Percentiles rank a stretch among this genome's conserved stretches.
phyloP scores from a whole-genome alignment of 2,329 filamentous ascomycete genomes.

The Lasiodiplodia theobromae region DNA sequence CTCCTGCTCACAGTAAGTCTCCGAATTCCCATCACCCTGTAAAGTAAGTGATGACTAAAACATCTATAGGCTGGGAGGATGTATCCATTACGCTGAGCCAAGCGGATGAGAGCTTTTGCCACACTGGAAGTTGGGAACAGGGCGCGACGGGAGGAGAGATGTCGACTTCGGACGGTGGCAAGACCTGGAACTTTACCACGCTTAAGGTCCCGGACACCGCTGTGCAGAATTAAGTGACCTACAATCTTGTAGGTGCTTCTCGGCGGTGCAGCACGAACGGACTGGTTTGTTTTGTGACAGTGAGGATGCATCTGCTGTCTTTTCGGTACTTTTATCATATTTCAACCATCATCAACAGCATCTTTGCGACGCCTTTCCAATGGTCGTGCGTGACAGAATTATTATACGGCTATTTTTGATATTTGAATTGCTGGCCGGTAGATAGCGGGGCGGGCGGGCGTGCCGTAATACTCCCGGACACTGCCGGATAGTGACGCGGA shows the following conservation, averaged over 20 bases:
- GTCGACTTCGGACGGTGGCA: slow-evolving; percentile 35
- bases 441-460: too few relatives aligned
- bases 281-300: too few relatives aligned
- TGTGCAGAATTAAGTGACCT: background rate
- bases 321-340: too few relatives aligned
- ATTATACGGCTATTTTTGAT: too few relatives aligned
- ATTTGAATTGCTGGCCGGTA: too few relatives aligned
- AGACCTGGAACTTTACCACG: slow-evolving; percentile 35
- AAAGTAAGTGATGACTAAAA: background rate
- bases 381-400: too few relatives aligned
- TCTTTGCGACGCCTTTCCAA: too few relatives aligned
- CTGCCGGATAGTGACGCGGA: too few relatives aligned
- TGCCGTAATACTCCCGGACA: too few relatives aligned
- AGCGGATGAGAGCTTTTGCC: slow-evolving; percentile 33
- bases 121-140: slow-evolving; percentile 33
- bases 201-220: slow-evolving; percentile 16
- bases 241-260: background rate
- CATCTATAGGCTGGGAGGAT: slow-evolving; percentile 34
- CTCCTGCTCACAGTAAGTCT: slow-evolving; percentile 37
- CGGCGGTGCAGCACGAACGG: background rate
- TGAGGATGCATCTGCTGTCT: too few relatives aligned
- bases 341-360: too few relatives aligned
- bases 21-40: background rate
- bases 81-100: slow-evolving; percentile 33
- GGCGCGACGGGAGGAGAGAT: slow-evolving; percentile 34